A percentile compares a stretch with the other conserved stretches of the same genome.
Evolutionary conservation across 306 rosid species (phyloP).

Genomic region (Quercus dentata): DNA sequence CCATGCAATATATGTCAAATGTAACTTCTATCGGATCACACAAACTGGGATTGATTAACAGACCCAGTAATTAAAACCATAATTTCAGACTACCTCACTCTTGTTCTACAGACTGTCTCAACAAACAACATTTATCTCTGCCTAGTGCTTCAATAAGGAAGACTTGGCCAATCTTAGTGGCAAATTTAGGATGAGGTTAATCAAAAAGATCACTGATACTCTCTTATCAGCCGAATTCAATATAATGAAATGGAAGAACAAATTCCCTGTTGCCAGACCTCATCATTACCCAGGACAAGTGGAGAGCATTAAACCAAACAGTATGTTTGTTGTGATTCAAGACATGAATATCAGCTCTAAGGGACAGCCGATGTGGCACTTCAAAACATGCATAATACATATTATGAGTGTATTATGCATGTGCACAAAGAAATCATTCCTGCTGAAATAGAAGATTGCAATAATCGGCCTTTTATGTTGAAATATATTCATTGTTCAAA

Average conservation of each 20-base stretch:
- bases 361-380: background rate
- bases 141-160: background rate
- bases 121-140: background rate
- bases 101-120: background rate
- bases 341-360: background rate
- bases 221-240: background rate
- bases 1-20: too few species aligned
- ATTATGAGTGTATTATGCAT: background rate
- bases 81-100: too few species aligned
- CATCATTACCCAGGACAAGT: background rate
- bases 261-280: background rate
- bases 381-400: background rate
- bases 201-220: background rate
- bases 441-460: background rate
- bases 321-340: background rate
- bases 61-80: too few species aligned
- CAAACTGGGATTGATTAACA: too few species aligned
- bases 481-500: background rate
- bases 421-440: background rate
- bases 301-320: background rate
- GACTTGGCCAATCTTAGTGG: background rate
- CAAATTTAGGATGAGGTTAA: background rate
- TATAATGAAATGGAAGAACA: background rate
- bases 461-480: background rate
- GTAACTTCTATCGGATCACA: too few species aligned